Conservation (phyloP, 352 stramenopile species). For the Pythium rishiriense region DNA sequence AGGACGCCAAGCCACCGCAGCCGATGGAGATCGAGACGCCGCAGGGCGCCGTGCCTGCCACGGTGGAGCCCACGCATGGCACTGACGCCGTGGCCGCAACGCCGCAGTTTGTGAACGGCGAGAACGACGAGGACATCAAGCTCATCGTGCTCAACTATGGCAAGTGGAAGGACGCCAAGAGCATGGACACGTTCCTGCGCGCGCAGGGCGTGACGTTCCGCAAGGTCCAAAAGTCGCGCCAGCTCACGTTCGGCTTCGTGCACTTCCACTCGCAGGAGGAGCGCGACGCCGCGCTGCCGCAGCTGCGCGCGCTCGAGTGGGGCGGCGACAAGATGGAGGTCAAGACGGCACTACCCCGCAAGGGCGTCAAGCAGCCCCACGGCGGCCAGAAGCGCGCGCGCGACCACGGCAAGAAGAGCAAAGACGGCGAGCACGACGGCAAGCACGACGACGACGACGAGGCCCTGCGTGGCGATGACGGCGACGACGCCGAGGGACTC, state of each 20-base stretch:
- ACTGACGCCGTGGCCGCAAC: background rate
- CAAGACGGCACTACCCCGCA: conserved; percentile 64
- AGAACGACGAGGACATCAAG: conserved; percentile 67
- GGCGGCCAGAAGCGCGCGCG: conserved; percentile 34
- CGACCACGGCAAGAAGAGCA: conserved; percentile 16
- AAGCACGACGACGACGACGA: background rate
- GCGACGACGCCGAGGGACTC: conserved; percentile 18
- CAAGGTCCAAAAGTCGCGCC: conserved; percentile 77
- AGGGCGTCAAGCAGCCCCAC: conserved; percentile 30
- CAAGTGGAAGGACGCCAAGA: conserved; percentile 83
- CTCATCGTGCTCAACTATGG: conserved; percentile 88
- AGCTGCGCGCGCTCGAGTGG: conserved; percentile 62
- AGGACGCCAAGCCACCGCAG: conserved; percentile 2
- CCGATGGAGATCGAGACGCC: conserved; percentile 22
- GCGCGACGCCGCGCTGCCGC: conserved; percentile 50
- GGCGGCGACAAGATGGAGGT: conserved; percentile 70
- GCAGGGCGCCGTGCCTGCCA: conserved; percentile 11
- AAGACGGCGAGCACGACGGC: background rate
- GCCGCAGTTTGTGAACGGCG: conserved; percentile 18
- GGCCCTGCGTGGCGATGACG: conserved; percentile 16
- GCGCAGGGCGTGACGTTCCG: conserved; percentile 52
- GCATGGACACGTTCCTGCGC: conserved; percentile 53
- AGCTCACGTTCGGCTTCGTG: conserved; percentile 82
- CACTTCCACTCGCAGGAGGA: conserved; percentile 62
- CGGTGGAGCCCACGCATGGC: conserved; percentile 4